Evolutionary conservation across 495 filamentous ascomycete genomes (phyloP), one percentile per base, ranked within the genome.

Genomic region (Pseudevernia furfuracea): DNA sequence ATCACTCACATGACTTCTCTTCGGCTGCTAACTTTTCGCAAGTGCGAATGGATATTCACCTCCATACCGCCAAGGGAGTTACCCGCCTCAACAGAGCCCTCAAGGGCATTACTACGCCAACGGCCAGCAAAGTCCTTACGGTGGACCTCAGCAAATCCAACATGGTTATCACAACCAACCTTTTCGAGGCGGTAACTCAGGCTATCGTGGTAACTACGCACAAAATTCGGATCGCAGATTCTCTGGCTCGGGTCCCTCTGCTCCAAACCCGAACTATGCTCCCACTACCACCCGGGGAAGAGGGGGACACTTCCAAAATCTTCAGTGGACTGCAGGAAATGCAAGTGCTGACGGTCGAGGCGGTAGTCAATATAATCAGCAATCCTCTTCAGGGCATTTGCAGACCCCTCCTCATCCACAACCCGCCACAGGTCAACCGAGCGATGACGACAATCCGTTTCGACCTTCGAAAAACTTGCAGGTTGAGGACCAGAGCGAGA

Each of bases 391-490:
- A 28, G 70, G 71, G 25, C 63, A 67, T 44, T 76, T 78, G 38
- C 74, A 70, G 58, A 62, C 62, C 55, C 59, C 69, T 23, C 73
- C 74, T 21, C 70, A 64, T 21, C 41, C 41, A 15, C 63, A 63
- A 65, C 28, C 71, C 70, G 60, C 62, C 59, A 37, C 37, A 71
- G 55, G 73, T 25, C 74, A 75, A 44, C 71, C 68, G 58, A 77
- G 77, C 41, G 86, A 88, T 30, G 79, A 77, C 63, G 83, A 88
- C 34, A 82, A 85, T 70, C 76, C 82, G n/a, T 82, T 86, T 69
- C 74, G 84, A 63, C 82, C 80, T 19, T 79, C 84, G 3, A 86
- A 87, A 61, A 85, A 88, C 68, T 70, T 84, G 19, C 84, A 85
- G 59, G 79, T 80, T 36, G 88, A 89, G 70, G 84, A 89, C 69